Evolutionary conservation across 2,329 filamentous ascomycete genomes (phyloP).

Genomic region (Talaromyces amestolkiae): DNA sequence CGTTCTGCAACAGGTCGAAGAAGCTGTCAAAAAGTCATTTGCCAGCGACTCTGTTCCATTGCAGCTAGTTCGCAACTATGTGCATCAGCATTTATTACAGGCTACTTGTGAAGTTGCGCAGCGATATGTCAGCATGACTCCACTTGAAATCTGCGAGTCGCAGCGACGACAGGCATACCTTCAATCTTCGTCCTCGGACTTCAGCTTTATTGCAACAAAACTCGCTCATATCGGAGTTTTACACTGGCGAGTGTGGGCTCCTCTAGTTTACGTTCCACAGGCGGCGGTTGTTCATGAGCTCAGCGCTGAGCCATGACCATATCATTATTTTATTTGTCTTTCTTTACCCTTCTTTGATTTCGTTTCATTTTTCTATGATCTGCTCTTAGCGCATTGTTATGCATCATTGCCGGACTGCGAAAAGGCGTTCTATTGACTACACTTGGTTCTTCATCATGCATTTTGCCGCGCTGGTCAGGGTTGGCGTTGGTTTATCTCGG

Average conservation of each 20-base stretch:
- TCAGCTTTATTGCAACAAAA: conserved; percentile 59
- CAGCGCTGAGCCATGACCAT: conserved; percentile 14
- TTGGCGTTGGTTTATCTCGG: conserved; percentile 3
- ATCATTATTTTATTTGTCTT: conserved; percentile 4
- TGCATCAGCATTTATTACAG: conserved; percentile 34
- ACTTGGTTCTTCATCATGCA: conserved; percentile 4
- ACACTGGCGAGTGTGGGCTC: conserved; percentile 87
- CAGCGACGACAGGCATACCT: conserved; percentile 30
- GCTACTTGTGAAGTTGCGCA: conserved; percentile 34
- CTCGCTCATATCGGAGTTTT: conserved; percentile 80
- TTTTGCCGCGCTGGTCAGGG: conserved; percentile 3
- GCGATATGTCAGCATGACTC: conserved; percentile 41
- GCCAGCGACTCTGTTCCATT: conserved; percentile 32
- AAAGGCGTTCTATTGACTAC: conserved; percentile 1
- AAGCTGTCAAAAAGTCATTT: conserved; percentile 35
- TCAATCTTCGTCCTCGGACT: neutral
- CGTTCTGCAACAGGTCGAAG: conserved; percentile 35
- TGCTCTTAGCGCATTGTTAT: conserved; percentile 15
- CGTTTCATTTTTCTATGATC: neutral
- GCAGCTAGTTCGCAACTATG: conserved; percentile 32
- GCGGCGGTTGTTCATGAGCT: conserved; percentile 7
- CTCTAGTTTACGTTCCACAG: conserved; percentile 62
- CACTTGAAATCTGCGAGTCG: conserved; percentile 44
- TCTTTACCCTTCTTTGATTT: neutral
- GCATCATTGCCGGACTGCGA: conserved; percentile 13